Conservation (phyloP, 352 stramenopile species). For the Bremia lactucae region DNA sequence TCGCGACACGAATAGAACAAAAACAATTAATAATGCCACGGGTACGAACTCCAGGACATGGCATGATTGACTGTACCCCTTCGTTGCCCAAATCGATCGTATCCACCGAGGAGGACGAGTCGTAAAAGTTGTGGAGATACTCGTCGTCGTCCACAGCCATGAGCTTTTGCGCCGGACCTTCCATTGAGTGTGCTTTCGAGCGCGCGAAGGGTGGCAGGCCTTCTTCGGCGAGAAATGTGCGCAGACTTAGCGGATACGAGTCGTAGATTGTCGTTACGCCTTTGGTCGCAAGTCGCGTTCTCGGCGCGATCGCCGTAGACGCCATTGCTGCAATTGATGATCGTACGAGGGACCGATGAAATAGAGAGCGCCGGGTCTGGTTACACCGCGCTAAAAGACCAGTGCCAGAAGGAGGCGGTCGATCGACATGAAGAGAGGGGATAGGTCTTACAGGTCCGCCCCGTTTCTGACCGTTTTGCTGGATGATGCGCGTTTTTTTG, state of each 20-base stretch:
- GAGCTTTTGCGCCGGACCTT: slow-evolving; percentile 10
- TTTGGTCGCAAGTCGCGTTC: slow-evolving; percentile 8
- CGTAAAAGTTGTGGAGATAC: slow-evolving; percentile 18
- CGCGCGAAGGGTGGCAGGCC: slow-evolving; percentile 20
- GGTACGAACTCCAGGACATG: no score
- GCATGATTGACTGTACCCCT: slow-evolving; percentile 10
- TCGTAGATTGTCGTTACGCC: slow-evolving; percentile 47
- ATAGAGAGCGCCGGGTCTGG: neutral
- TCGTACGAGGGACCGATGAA: slow-evolving; percentile 5
- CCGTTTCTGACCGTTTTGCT: slow-evolving; percentile 9
- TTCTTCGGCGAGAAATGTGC: slow-evolving; percentile 14
- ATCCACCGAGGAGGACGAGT: slow-evolving; percentile 18
- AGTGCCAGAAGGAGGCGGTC: slow-evolving; percentile 23
- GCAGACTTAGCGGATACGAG: slow-evolving; percentile 48
- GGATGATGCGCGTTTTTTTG: slow-evolving; percentile 11
- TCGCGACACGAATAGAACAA: no score
- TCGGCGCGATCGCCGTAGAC: slow-evolving; percentile 4
- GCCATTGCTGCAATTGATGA: slow-evolving; percentile 8
- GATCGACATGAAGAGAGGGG: slow-evolving; percentile 4
- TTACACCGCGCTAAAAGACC: slow-evolving; percentile 7
- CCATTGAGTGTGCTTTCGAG: slow-evolving; percentile 13
- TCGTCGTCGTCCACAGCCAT: slow-evolving; percentile 19
- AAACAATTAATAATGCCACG: no score
- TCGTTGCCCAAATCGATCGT: slow-evolving; percentile 13
- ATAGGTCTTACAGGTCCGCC: slow-evolving; percentile 4